Evolutionary conservation across 495 filamentous ascomycete species (phyloP).

Genomic region (Neurospora sp.): DNA sequence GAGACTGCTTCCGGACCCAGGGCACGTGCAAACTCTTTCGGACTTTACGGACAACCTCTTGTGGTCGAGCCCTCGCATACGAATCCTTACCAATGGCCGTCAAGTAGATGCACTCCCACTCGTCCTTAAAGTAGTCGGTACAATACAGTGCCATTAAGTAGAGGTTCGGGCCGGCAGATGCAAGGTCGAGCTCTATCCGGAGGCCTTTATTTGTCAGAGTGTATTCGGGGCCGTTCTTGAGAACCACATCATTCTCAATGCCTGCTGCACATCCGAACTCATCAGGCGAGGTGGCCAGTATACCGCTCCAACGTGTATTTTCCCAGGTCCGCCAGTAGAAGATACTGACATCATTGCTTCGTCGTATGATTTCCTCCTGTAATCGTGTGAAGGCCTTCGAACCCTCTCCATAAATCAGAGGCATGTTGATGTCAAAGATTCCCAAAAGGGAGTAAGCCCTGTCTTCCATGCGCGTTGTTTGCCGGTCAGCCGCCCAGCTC

Average conservation of each 20-base stretch:
- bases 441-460: slow-evolving; percentile 17
- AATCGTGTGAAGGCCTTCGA: slow-evolving; percentile 13
- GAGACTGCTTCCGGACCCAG: not conserved
- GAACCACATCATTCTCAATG: not conserved
- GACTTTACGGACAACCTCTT: not conserved
- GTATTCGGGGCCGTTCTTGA: not conserved
- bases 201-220: not conserved
- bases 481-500: slow-evolving; percentile 22
- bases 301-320: not conserved
- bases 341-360: slow-evolving; percentile 11
- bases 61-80: not conserved
- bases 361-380: slow-evolving; percentile 18
- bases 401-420: slow-evolving; percentile 20
- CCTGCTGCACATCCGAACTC: not conserved
- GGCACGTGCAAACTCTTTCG: not conserved
- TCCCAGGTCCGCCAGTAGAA: slow-evolving; percentile 7
- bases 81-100: not conserved
- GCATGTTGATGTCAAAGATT: slow-evolving; percentile 19
- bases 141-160: not conserved
- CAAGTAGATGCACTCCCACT: not conserved
- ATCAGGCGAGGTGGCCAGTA: not conserved
- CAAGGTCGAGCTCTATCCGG: not conserved
- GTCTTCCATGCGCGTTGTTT: slow-evolving; percentile 17
- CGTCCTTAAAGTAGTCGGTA: not conserved
- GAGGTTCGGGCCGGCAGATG: not conserved